Base-by-base conservation (phyloP, 768 basidiomycete species). In the Gelatoporia subvermispora region DNA sequence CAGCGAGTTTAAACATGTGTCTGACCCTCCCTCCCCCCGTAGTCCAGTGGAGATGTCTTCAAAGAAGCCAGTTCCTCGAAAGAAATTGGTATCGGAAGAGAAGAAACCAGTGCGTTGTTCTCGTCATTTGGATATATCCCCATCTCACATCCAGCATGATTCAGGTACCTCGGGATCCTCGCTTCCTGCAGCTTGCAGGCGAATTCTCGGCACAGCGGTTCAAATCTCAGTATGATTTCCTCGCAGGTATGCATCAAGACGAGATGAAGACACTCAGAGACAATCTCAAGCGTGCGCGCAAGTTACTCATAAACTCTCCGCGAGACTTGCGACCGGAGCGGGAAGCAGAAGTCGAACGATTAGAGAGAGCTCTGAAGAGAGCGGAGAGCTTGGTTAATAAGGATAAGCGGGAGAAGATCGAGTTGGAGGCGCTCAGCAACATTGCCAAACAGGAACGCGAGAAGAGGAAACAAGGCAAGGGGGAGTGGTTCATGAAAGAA, bases 1-100 rank as follows among this genome's bases (percentile, higher is more conserved):
- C 47, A 31, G 13, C 13, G 16, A 35, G 35, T n/a, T 15, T 41
- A 13, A 7, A 35, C 10, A 25, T 18, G 48, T 39, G 20, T 35
- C 22, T 41, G 43, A 55, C 13, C 35, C 50, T 21, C 35, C 10
- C 35, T 11, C 35, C 50, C 21, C 35, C 10, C 35, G 21, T 51
- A 94, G 93, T 1, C 93, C 93, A 1, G 75, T 71, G 25, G 91
- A 92, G 56, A 72, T 89, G 45, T 85, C 87, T 15, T 91, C 93
- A 0, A 96, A 93, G 65, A 78, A 77, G 57, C 90, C 89, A 1
- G 88, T 94, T 15, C 79, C 84, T 5, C 79, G 93, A 18, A 74
- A 74, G 45, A 71, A 91, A 48, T 72, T 71, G 9, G 83, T 88
- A 0, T 76, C 93, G 3, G 85, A 92, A 55, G 73, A 79, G 13